phyloP scores from a whole-genome alignment of 192 early-diverging fungal species.

The Coemansia sp. region DNA sequence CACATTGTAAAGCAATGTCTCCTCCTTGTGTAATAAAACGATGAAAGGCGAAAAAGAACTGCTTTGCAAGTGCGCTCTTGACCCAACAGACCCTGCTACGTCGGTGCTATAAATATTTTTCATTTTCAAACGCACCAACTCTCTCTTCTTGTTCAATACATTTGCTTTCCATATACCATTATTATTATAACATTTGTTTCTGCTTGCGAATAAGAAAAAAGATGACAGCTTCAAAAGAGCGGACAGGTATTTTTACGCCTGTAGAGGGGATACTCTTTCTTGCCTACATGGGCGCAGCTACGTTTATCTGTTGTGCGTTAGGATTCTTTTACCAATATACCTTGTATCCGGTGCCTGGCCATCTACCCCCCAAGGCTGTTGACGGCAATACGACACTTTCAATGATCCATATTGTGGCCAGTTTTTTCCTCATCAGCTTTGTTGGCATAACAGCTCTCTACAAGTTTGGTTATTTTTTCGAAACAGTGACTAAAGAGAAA shows the following conservation, averaged over 20 bases:
- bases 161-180: neutral
- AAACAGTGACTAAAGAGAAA: too few relatives aligned
- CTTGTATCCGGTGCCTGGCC: neutral
- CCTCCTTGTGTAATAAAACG: neutral
- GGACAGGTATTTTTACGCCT: too few relatives aligned
- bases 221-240: too few relatives aligned
- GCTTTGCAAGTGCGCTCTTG: neutral
- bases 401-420: neutral
- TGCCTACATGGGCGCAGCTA: neutral
- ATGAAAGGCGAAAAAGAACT: neutral
- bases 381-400: neutral
- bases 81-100: too few relatives aligned
- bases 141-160: neutral
- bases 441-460: neutral
- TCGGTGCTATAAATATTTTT: neutral
- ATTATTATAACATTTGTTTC: neutral
- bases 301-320: neutral
- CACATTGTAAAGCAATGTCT: neutral
- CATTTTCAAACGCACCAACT: neutral
- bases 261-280: neutral
- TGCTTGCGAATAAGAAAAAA: too few relatives aligned
- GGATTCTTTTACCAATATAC: neutral
- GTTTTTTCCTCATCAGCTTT: neutral
- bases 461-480: too few relatives aligned
- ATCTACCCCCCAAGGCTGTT: neutral